Percentiles rank a stretch among this genome's conserved stretches.
phyloP scores from a whole-genome alignment of 2,329 filamentous ascomycete genomes.

The Aspergillus novoparasiticus region DNA sequence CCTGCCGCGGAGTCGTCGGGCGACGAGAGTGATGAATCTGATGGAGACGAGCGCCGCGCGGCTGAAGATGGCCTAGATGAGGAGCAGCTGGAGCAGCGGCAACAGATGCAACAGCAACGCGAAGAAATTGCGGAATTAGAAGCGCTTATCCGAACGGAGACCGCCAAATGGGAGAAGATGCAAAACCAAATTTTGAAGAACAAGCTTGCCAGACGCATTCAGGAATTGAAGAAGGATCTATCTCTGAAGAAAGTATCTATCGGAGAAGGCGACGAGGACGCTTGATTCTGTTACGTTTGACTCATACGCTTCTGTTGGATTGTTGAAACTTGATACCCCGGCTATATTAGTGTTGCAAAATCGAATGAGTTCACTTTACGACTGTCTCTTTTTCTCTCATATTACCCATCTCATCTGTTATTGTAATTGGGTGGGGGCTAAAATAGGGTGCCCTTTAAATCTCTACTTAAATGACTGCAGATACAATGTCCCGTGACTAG shows the following conservation, averaged over 20 bases:
- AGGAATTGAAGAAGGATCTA: conserved; percentile 47
- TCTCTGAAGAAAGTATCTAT: conserved; percentile 47
- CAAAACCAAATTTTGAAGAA: conserved; percentile 43
- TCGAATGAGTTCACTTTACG: neutral
- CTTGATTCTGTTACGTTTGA: conserved; percentile 19
- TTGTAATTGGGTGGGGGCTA: neutral
- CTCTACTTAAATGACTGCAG: neutral
- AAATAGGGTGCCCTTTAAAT: neutral
- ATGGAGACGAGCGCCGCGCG: conserved; percentile 38
- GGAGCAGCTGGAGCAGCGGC: conserved; percentile 46
- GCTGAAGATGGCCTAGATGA: conserved; percentile 44
- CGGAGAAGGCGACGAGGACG: conserved; percentile 39
- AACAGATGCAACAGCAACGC: conserved; percentile 46
- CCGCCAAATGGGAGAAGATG: conserved; percentile 42
- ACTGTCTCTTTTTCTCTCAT: neutral
- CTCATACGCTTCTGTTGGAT: conserved; percentile 1
- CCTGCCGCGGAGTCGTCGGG: conserved; percentile 43
- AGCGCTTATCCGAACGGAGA: conserved; percentile 41
- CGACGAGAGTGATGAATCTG: conserved; percentile 44
- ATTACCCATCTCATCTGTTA: neutral
- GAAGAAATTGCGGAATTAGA: conserved; percentile 50
- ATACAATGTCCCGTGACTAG: neutral
- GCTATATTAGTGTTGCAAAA: neutral
- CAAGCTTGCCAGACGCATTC: conserved; percentile 49
- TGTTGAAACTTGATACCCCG: conserved; percentile 16